These are phyloP conservation scores for Aspergillus indologenus DNA, from an alignment of 495 filamentous ascomycete species.

Conservation along the genomic window DNA sequence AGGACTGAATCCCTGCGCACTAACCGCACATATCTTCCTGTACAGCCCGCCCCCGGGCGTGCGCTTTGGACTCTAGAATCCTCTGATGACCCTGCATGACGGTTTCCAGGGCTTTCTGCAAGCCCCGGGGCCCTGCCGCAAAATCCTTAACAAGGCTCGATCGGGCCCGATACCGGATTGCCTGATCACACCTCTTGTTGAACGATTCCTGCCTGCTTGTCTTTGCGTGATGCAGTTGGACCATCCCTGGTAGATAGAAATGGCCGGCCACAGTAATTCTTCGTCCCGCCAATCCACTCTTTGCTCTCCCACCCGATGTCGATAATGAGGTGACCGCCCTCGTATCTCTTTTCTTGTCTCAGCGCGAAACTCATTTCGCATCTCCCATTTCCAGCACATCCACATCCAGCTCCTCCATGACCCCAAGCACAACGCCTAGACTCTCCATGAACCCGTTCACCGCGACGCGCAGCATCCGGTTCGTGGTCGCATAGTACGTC, in stretches of 20 bases:
- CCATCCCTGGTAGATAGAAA: neutral
- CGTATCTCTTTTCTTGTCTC: too few relatives aligned
- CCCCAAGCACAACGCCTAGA: constrained; percentile 72
- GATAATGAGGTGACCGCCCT: neutral
- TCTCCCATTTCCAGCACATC: constrained; percentile 61
- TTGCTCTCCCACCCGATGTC: neutral
- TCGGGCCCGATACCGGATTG: neutral
- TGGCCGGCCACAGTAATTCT: neutral
- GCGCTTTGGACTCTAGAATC: neutral
- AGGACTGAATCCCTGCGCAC: neutral
- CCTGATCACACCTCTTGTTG: neutral
- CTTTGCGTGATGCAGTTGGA: neutral
- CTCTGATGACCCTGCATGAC: neutral
- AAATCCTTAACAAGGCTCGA: neutral
- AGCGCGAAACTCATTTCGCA: constrained; percentile 22
- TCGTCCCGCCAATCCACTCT: neutral
- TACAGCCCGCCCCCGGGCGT: too few relatives aligned
- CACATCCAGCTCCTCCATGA: constrained; percentile 85
- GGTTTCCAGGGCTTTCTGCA: neutral
- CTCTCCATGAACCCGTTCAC: constrained; percentile 99
- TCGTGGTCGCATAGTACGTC: constrained; percentile 85
- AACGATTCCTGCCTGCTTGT: neutral
- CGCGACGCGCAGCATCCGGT: constrained; percentile 92
- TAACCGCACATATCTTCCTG: neutral
- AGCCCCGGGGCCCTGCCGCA: neutral